phyloP scores from a whole-genome alignment of 2,329 filamentous ascomycete species.

The Akanthomyces lecanii region DNA sequence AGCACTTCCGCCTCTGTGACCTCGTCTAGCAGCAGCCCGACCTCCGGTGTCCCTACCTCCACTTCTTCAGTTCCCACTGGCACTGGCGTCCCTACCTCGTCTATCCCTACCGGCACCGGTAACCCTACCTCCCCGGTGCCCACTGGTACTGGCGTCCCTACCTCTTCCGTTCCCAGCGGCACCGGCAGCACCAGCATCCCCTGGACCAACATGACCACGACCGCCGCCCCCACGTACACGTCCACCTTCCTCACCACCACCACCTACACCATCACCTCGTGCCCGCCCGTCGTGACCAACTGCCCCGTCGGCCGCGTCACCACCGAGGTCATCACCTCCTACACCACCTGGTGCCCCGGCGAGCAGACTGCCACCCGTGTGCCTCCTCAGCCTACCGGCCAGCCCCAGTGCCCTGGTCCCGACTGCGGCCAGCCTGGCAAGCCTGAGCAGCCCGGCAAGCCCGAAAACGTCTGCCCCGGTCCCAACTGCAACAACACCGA shows the following conservation, averaged over 20 bases:
- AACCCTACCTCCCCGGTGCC: conserved; percentile 4
- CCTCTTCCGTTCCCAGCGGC: conserved; percentile 7
- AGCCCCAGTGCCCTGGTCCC: conserved; percentile 20
- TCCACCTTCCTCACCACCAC: conserved; percentile 17
- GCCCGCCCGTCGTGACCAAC: conserved; percentile 18
- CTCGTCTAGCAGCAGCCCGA: neutral
- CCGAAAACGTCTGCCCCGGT: conserved; percentile 27
- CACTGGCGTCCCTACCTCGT: conserved; percentile 5
- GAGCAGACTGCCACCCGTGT: neutral
- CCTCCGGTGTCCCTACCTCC: neutral
- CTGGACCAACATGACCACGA: conserved; percentile 16
- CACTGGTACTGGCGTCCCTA: neutral
- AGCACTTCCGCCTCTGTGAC: neutral
- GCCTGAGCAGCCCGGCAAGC: conserved; percentile 21
- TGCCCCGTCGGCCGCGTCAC: conserved; percentile 20
- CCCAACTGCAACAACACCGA: conserved; percentile 6
- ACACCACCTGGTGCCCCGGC: conserved; percentile 10
- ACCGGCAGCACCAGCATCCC: conserved; percentile 1
- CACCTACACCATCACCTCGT: conserved; percentile 20
- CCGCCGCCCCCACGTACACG: conserved; percentile 15
- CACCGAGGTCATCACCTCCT: conserved; percentile 3
- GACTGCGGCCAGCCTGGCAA: neutral
- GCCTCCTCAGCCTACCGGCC: conserved; percentile 3
- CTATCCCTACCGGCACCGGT: conserved; percentile 8
- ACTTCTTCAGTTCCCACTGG: conserved; percentile 8